phyloP scores from a whole-genome alignment of 2,329 filamentous ascomycete genomes.

The Ophiostoma sp. region DNA sequence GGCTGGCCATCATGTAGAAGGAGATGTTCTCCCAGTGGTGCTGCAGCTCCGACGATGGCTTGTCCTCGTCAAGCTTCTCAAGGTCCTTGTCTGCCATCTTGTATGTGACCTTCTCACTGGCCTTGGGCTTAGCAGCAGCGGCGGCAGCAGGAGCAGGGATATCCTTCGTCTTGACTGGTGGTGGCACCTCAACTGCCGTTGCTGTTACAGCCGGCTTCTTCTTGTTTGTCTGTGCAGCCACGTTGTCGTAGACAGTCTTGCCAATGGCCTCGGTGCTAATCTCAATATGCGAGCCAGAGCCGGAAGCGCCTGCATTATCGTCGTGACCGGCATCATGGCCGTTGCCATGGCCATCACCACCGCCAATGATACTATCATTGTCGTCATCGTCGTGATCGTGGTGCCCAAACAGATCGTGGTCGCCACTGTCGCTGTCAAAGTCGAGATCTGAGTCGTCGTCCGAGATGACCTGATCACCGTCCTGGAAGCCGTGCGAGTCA shows the following conservation, averaged over 20 bases:
- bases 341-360: neutral
- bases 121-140: neutral
- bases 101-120: neutral
- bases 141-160: neutral
- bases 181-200: neutral
- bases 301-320: neutral
- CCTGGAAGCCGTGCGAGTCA: slow-evolving; percentile 11
- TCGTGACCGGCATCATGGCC: neutral
- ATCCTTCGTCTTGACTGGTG: neutral
- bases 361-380: neutral
- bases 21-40: slow-evolving; percentile 18
- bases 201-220: neutral
- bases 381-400: neutral
- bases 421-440: slow-evolving; percentile 6
- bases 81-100: neutral
- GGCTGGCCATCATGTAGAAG: slow-evolving; percentile 24
- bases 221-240: neutral
- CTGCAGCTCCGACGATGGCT: slow-evolving; percentile 13
- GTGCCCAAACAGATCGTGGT: neutral
- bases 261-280: neutral
- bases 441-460: slow-evolving; percentile 12
- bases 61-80: neutral
- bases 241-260: neutral
- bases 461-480: neutral
- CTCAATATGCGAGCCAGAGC: neutral